A percentile compares a stretch with the other conserved stretches of the same genome.
phyloP scores from a whole-genome alignment of 139 green algal genomes.

The Spirogloea muscicola region DNA sequence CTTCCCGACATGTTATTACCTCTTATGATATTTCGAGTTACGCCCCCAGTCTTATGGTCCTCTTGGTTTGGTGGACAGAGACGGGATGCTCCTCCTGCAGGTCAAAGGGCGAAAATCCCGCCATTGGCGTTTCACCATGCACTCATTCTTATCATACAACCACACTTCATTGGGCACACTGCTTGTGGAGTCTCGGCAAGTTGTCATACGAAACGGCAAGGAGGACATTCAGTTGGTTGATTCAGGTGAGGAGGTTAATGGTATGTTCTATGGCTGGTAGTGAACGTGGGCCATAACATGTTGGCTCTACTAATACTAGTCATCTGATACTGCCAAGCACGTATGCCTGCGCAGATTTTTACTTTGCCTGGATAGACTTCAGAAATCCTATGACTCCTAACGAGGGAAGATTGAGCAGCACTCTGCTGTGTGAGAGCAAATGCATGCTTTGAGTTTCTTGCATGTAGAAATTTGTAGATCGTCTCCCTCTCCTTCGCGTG shows the following conservation, averaged over 20 bases:
- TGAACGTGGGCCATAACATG: not conserved
- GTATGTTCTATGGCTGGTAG: not conserved
- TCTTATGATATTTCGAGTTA: not conserved
- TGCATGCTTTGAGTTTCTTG: too few relatives aligned
- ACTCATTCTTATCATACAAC: conserved; percentile 28
- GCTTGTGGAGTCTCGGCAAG: conserved; percentile 1
- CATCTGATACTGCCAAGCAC: not conserved
- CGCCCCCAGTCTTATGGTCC: not conserved
- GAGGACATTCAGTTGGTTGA: conserved; percentile 11
- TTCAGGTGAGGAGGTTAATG: not conserved
- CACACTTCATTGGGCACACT: conserved; percentile 3
- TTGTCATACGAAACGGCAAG: not conserved
- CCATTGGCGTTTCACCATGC: not conserved
- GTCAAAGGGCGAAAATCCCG: not conserved
- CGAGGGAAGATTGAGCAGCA: too few relatives aligned
- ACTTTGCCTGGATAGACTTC: conserved; percentile 23
- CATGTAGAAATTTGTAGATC: too few relatives aligned
- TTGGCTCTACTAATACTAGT: not conserved
- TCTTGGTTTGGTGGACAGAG: not conserved
- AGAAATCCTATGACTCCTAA: conserved; percentile 17
- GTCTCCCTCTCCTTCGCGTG: too few relatives aligned
- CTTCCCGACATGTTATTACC: too few relatives aligned
- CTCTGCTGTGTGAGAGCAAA: too few relatives aligned
- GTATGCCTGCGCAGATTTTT: conserved; percentile 5
- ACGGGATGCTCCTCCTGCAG: conserved; percentile 16